Conservation (phyloP, 2,329 filamentous ascomycete species). For the Alternaria angustiovoidea region DNA sequence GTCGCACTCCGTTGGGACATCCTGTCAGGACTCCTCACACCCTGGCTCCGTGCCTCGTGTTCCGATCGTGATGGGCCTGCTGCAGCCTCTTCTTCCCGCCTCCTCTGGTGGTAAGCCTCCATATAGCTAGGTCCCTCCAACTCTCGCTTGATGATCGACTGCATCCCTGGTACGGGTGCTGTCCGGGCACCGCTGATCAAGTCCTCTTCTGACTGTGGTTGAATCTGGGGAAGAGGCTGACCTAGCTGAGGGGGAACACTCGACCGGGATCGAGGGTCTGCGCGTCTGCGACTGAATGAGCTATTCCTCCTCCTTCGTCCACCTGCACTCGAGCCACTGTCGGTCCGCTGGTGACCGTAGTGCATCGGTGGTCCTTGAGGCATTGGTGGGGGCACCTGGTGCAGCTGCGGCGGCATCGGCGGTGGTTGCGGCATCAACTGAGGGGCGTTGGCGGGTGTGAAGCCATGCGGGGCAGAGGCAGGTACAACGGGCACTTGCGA, state of each 20-base stretch:
- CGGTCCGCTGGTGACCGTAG: constrained; percentile 44
- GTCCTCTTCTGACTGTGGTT: constrained; percentile 44
- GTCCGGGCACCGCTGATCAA: constrained; percentile 47
- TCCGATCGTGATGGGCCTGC: constrained; percentile 30
- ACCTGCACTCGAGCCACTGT: constrained; percentile 42
- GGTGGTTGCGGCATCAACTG: constrained; percentile 43
- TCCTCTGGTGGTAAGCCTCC: constrained; percentile 44
- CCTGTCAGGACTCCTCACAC: constrained; percentile 44
- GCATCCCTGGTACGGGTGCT: constrained; percentile 41
- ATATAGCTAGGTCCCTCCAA: constrained; percentile 37
- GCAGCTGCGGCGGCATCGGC: constrained; percentile 34
- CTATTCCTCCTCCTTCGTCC: constrained; percentile 39
- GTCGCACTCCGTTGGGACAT: constrained; percentile 45
- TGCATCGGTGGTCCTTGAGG: constrained; percentile 37
- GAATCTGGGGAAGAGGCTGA: constrained; percentile 44
- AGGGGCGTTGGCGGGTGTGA: constrained; percentile 51
- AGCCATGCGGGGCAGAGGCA: constrained; percentile 41
- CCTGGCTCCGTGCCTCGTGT: constrained; percentile 37
- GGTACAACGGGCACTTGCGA: constrained; percentile 37
- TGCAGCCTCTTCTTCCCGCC: constrained; percentile 38
- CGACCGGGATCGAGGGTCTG: constrained; percentile 41
- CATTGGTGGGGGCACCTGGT: constrained; percentile 35
- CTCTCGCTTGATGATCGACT: constrained; percentile 42
- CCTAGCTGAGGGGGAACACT: constrained; percentile 49
- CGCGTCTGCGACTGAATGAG: constrained; percentile 46